Conservation (phyloP, 78 protist genomes). For the Guillardia theta region DNA sequence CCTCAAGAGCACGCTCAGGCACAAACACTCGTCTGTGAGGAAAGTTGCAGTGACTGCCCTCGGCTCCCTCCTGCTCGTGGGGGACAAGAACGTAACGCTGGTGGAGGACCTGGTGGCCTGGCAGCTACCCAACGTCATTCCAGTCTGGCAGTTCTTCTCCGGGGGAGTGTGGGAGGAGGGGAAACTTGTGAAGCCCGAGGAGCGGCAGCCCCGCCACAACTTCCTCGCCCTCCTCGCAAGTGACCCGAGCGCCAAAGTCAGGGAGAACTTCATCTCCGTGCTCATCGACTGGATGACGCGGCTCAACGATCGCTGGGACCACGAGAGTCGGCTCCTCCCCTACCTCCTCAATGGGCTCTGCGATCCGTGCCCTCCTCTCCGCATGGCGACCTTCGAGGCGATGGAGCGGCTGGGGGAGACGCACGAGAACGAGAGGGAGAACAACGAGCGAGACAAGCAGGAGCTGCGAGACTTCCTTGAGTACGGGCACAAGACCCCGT, state of each 20-base stretch:
- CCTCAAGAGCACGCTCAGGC: background rate
- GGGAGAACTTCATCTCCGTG: background rate
- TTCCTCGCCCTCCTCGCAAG: slow-evolving; percentile 4
- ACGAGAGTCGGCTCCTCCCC: background rate
- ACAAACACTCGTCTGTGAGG: background rate
- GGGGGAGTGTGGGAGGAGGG: slow-evolving; percentile 26
- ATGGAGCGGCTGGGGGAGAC: slow-evolving; percentile 35
- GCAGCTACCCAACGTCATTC: slow-evolving; percentile 30
- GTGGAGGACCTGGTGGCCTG: slow-evolving; percentile 13
- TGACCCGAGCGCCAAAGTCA: background rate
- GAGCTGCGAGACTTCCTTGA: background rate
- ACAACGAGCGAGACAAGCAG: slow-evolving; percentile 29
- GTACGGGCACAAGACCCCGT: slow-evolving; percentile 10
- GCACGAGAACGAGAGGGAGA: slow-evolving; percentile 19
- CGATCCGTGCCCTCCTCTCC: background rate
- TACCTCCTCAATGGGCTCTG: slow-evolving; percentile 13
- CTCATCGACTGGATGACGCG: slow-evolving; percentile 15
- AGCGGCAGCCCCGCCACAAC: background rate
- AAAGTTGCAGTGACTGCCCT: background rate
- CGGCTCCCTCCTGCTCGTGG: background rate
- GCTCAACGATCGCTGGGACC: slow-evolving; percentile 10
- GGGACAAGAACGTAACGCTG: background rate
- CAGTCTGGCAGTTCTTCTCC: slow-evolving; percentile 11
- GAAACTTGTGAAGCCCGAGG: background rate
- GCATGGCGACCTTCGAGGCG: background rate